These are phyloP conservation scores for Blepharisma japonicum DNA, from an alignment of 73 alveolate species.

Conservation along the genomic window DNA sequence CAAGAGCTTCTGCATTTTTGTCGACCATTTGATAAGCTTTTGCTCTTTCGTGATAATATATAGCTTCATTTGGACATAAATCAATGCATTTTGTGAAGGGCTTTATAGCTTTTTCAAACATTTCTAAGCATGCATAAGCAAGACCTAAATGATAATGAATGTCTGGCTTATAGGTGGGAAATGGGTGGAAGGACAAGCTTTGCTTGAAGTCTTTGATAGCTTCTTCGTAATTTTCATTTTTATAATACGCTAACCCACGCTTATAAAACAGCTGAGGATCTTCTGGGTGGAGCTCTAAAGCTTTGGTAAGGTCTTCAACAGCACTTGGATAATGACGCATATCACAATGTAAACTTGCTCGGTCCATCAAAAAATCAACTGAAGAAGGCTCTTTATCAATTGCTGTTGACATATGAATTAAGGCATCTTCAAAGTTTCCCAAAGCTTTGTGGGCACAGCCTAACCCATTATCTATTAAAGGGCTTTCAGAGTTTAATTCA, in stretches of 20 bases:
- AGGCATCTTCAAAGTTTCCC: constrained; percentile 80
- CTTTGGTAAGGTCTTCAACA: constrained; percentile 64
- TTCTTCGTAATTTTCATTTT: constrained; percentile 59
- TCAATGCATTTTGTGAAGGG: constrained; percentile 68
- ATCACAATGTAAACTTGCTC: constrained; percentile 69
- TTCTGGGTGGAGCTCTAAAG: constrained; percentile 52
- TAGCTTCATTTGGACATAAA: constrained; percentile 48
- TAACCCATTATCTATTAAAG: constrained; percentile 74
- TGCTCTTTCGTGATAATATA: constrained; percentile 89
- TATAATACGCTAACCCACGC: constrained; percentile 78
- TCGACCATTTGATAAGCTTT: constrained; percentile 79
- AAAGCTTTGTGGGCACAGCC: constrained; percentile 73
- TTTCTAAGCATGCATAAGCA: constrained; percentile 77
- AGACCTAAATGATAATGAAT: constrained; percentile 87
- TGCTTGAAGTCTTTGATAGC: constrained; percentile 65
- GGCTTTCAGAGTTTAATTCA: constrained; percentile 54
- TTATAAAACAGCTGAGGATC: constrained; percentile 81
- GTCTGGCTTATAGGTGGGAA: constrained; percentile 76
- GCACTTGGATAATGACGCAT: constrained; percentile 57
- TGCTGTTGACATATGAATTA: constrained; percentile 63
- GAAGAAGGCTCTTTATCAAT: constrained; percentile 51
- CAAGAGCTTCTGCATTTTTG: constrained; percentile 66
- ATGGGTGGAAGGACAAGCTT: constrained; percentile 66
- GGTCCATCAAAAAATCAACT: constrained; percentile 65
- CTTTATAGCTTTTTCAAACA: constrained; percentile 74